Percentiles rank a stretch among this genome's conserved stretches.
phyloP scores from a whole-genome alignment of 371 early-diverging fungal genomes.

The Fennellomyces sp. region DNA sequence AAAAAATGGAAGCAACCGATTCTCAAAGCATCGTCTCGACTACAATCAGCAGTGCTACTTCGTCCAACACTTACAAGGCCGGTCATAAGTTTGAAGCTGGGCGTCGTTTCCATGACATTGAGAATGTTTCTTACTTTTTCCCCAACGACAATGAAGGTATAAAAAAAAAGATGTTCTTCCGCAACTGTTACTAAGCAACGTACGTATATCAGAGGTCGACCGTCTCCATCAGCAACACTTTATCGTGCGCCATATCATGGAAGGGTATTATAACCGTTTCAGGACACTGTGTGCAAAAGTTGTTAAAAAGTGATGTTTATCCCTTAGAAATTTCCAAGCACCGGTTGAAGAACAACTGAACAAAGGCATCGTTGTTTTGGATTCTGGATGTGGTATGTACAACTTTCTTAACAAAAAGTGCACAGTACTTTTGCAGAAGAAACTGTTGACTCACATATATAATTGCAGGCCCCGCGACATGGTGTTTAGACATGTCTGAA shows the following conservation, averaged over 20 bases:
- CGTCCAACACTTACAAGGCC: constrained; percentile 3
- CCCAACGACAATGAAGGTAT: constrained; percentile 56
- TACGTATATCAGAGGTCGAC: constrained; percentile 19
- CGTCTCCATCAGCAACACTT: constrained; percentile 19
- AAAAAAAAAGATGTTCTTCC: not conserved
- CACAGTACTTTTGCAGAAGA: not conserved
- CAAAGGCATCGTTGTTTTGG: constrained; percentile 21
- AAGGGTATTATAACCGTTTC: not conserved
- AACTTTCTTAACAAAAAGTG: not conserved
- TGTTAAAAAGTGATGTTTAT: not conserved
- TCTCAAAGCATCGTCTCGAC: not conserved
- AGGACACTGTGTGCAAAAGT: not conserved
- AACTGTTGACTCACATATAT: constrained; percentile 16
- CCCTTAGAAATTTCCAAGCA: constrained; percentile 16
- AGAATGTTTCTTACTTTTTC: constrained; percentile 47
- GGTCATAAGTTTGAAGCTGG: constrained; percentile 41
- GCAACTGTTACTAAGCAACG: constrained; percentile 14
- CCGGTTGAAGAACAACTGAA: constrained; percentile 11
- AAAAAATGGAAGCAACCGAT: not conserved
- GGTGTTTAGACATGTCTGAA: constrained; percentile 23
- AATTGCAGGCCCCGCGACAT: constrained; percentile 41
- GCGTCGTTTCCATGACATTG: constrained; percentile 47
- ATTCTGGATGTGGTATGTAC: constrained; percentile 21
- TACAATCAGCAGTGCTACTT: not conserved
- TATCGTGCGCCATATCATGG: constrained; percentile 10